phyloP scores from a whole-genome alignment of 2,329 filamentous ascomycete genomes.

The Sporothrix inflata region DNA sequence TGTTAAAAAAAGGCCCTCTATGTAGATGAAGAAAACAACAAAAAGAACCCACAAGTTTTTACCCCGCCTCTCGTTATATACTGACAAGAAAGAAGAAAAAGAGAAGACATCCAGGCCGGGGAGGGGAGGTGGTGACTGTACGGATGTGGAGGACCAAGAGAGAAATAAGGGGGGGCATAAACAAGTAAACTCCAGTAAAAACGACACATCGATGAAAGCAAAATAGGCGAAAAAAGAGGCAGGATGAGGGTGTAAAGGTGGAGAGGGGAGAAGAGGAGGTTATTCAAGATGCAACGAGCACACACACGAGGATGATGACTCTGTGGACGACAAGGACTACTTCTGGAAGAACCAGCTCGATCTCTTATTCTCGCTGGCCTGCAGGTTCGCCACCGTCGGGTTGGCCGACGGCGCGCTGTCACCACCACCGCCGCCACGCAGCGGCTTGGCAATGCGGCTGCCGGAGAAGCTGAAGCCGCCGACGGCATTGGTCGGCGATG shows the following conservation, averaged over 20 bases:
- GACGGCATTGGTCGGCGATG: conserved; percentile 57
- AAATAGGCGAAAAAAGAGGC: not conserved
- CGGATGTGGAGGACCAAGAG: not conserved
- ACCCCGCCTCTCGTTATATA: conserved; percentile 27
- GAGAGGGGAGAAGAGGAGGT: not conserved
- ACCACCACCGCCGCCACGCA: conserved; percentile 64
- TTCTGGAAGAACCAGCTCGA: conserved; percentile 52
- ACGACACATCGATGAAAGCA: not conserved
- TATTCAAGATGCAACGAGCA: not conserved
- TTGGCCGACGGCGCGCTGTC: conserved; percentile 50
- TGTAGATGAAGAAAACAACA: conserved; percentile 18
- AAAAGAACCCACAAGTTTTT: conserved; percentile 12
- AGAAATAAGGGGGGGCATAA: not conserved
- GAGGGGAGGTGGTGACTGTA: not conserved
- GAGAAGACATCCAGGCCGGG: conserved; percentile 14
- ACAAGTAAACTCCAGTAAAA: conserved; percentile 14
- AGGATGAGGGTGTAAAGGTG: not conserved
- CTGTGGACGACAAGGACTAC: conserved; percentile 21
- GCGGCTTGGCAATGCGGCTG: conserved; percentile 70
- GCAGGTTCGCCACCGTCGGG: conserved; percentile 61
- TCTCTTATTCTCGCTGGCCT: conserved; percentile 68
- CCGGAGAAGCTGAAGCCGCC: conserved; percentile 75
- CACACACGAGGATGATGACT: not conserved
- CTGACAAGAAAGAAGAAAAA: conserved; percentile 12
- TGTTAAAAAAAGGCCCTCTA: conserved; percentile 20